Base-by-base conservation (phyloP, 2,329 filamentous ascomycete genomes). In the Trichoderma sp. region DNA sequence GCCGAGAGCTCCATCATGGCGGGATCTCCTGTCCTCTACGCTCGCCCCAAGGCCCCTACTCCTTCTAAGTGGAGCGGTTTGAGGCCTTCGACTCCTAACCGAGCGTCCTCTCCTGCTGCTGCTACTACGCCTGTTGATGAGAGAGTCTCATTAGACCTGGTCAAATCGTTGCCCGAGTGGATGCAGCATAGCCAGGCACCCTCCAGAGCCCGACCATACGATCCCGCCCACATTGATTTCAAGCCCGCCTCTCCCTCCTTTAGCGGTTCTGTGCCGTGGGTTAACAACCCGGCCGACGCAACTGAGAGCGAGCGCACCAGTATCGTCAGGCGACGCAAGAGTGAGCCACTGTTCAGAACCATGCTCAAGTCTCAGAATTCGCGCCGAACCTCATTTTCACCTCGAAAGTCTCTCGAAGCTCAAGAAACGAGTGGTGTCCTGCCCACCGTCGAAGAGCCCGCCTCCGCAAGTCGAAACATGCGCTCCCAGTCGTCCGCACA, bases 301-400 rank as follows among this genome's bases (percentile, higher is more conserved):
- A 68, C 63, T 1, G 69, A 72, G 44, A 67, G 70, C 26, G 67
- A 68, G 21, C 69, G 71, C n/a, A 70, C 70, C 24, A 66, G 67
- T 61, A 69, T 68, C 28, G 58, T 69, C 24, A 73, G 69, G 14
- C 74, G 75, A n/a, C 69, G 76, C 41, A 74, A 70, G 39, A 78
- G 76, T 51, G 76, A 78, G 64, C 76, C 76, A 26, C 68, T 77
- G 24, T 54, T 75, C n/a, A 73, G 72, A 41, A 61, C 71, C 68
- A 57, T 67, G 63, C 47, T 62, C 71, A 58, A 64, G 65, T 5
- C 70, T 68, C 57, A 65, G 54, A 34, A 19, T 21, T 66, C 69
- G 2, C 73, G 72, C 19, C 73, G 74, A 21, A 69, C 68, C 17
- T 75, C 74, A 7, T 61, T 69, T 3, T 76, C 76, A 5, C 74